Percentiles rank a stretch among this genome's conserved stretches.
phyloP scores from a whole-genome alignment of 2,329 filamentous ascomycete species.

The Pseudogymnoascus sp. region DNA sequence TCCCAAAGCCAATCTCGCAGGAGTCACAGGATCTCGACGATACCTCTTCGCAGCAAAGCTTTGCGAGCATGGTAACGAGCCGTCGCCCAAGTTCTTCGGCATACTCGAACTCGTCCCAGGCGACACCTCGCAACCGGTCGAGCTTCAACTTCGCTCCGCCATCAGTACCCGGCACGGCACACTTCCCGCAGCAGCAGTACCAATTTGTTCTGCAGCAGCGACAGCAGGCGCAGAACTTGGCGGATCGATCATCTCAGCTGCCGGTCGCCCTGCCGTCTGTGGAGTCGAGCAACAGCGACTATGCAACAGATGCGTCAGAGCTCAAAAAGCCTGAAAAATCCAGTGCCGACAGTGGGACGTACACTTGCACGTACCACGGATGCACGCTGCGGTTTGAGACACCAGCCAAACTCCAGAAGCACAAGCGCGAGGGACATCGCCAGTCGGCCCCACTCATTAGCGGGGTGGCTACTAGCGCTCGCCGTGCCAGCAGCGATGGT shows the following conservation, averaged over 20 bases:
- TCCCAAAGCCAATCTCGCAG: constrained; percentile 18
- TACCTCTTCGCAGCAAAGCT: constrained; percentile 33
- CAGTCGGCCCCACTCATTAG: constrained; percentile 52
- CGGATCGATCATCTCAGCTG: constrained; percentile 25
- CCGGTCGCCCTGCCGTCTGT: constrained; percentile 31
- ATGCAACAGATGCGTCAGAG: constrained; percentile 26
- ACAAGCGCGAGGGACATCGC: constrained; percentile 89
- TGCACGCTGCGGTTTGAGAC: constrained; percentile 85
- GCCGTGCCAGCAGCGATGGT: constrained; percentile 16
- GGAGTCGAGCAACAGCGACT: constrained; percentile 34
- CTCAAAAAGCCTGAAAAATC: constrained; percentile 50
- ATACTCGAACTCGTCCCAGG: constrained; percentile 27
- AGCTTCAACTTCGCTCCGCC: constrained; percentile 41
- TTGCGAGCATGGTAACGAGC: constrained; percentile 35
- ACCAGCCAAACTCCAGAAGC: constrained; percentile 78
- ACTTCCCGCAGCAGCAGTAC: constrained; percentile 27
- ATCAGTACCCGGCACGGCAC: constrained; percentile 25
- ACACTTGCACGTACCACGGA: constrained; percentile 92
- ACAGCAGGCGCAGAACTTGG: constrained; percentile 21
- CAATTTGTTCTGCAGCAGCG: constrained; percentile 25
- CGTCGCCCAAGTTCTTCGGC: constrained; percentile 32
- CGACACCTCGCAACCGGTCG: constrained; percentile 23
- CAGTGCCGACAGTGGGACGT: constrained; percentile 74
- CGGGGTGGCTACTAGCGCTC: constrained; percentile 22
- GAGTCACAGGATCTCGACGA: constrained; percentile 30